phyloP scores from a whole-genome alignment of 2,329 filamentous ascomycete genomes.

The Aureobasidium subglaciale region DNA sequence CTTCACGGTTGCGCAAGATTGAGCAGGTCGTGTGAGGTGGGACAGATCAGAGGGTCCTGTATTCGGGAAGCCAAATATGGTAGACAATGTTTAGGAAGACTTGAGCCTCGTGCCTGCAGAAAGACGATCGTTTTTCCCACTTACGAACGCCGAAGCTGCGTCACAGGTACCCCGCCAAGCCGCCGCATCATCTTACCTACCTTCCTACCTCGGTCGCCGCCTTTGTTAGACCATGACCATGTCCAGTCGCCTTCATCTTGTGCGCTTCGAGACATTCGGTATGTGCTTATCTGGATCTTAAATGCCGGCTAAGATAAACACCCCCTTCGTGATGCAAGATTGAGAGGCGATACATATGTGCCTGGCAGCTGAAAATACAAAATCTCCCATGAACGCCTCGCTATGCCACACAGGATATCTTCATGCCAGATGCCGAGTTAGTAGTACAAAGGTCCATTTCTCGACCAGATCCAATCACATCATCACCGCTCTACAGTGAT shows the following conservation, averaged over 20 bases:
- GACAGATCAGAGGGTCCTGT: too few relatives aligned
- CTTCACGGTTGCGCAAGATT: not conserved
- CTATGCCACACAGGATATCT: conserved; percentile 6
- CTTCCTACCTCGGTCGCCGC: not conserved
- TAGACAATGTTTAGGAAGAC: not conserved
- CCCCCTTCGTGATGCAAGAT: not conserved
- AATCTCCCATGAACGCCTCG: conserved; percentile 4
- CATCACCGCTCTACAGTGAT: not conserved
- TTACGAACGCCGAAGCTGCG: not conserved
- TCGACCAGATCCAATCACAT: too few relatives aligned
- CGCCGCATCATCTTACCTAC: not conserved
- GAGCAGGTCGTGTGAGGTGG: not conserved
- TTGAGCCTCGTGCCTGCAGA: not conserved
- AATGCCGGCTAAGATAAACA: not conserved
- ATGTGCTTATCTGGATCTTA: too few relatives aligned
- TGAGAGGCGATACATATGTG: conserved; percentile 4
- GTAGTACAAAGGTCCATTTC: conserved; percentile 12
- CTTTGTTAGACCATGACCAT: not conserved
- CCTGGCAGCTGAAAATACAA: not conserved
- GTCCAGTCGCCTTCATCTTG: too few relatives aligned
- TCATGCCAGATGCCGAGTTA: conserved; percentile 5
- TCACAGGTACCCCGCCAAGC: not conserved
- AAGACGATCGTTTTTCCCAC: conserved; percentile 5
- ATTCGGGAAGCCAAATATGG: too few relatives aligned
- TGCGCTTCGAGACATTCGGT: too few relatives aligned